These are phyloP conservation scores for Cryptosporidium andersoni DNA, from an alignment of 169 alveolate genomes.

Conservation along the genomic window DNA sequence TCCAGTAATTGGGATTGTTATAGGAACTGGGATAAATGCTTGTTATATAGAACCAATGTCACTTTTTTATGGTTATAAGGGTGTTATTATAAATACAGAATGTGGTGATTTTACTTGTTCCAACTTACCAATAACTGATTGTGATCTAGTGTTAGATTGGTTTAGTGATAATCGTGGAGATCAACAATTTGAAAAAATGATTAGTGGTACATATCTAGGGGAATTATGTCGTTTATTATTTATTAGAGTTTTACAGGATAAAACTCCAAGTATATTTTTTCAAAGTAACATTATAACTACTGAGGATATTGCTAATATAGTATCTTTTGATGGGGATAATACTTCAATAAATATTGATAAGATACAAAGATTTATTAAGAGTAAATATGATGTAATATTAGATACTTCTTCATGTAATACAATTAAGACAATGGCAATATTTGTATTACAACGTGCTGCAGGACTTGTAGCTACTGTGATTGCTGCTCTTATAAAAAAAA, in stretches of 20 bases:
- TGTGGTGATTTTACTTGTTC: constrained; percentile 85
- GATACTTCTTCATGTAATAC: background rate
- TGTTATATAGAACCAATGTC: constrained; percentile 88
- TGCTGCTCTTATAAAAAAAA: constrained; percentile 19
- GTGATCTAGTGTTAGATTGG: constrained; percentile 83
- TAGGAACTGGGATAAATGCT: constrained; percentile 89
- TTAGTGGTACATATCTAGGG: constrained; percentile 89
- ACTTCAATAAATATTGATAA: background rate
- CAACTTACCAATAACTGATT: constrained; percentile 83
- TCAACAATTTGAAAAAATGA: constrained; percentile 85
- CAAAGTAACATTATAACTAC: constrained; percentile 19
- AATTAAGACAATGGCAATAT: constrained; percentile 1
- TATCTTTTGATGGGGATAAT: background rate
- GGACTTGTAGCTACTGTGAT: constrained; percentile 28
- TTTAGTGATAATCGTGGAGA: constrained; percentile 85
- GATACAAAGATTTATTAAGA: background rate
- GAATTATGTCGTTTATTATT: constrained; percentile 84
- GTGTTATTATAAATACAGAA: constrained; percentile 85
- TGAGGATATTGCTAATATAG: constrained; percentile 25
- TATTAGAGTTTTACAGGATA: constrained; percentile 78
- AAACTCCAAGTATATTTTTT: constrained; percentile 76
- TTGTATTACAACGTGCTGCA: constrained; percentile 55
- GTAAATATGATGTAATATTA: background rate
- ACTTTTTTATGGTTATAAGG: constrained; percentile 81
- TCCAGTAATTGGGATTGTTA: constrained; percentile 81